phyloP scores from a whole-genome alignment of 2,329 filamentous ascomycete genomes.

The Phialophora expanda region DNA sequence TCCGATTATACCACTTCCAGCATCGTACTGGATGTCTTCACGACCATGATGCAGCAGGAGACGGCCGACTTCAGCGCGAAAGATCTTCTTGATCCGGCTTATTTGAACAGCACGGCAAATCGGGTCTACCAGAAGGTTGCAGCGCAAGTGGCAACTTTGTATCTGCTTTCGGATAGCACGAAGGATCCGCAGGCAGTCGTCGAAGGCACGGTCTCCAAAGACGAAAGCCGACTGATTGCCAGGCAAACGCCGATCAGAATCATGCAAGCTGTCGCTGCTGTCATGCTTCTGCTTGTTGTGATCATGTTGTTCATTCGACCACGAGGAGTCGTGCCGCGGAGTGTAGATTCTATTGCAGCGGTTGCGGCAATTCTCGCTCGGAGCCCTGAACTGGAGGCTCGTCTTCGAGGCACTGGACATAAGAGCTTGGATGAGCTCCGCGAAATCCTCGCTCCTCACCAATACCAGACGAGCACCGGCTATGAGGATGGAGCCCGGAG shows the following conservation, averaged over 20 bases:
- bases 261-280: slow-evolving; percentile 31
- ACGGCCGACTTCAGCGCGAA: slow-evolving; percentile 17
- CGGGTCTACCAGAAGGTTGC: slow-evolving; percentile 21
- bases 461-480: slow-evolving; percentile 24
- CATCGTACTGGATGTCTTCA: slow-evolving; percentile 23
- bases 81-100: slow-evolving; percentile 27
- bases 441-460: slow-evolving; percentile 19
- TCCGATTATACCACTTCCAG: neutral
- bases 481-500: slow-evolving; percentile 22
- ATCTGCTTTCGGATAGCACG: slow-evolving; percentile 23
- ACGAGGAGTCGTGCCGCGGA: slow-evolving; percentile 31
- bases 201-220: slow-evolving; percentile 23
- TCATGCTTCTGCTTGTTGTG: slow-evolving; percentile 26
- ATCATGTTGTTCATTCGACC: slow-evolving; percentile 26
- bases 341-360: slow-evolving; percentile 31
- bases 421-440: slow-evolving; percentile 20
- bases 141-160: slow-evolving; percentile 32
- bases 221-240: slow-evolving; percentile 25
- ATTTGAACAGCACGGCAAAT: slow-evolving; percentile 22
- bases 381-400: slow-evolving; percentile 25
- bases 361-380: slow-evolving; percentile 33
- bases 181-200: slow-evolving; percentile 8
- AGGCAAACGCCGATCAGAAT: slow-evolving; percentile 23
- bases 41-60: slow-evolving; percentile 28
- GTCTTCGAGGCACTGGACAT: slow-evolving; percentile 29